Base-by-base conservation (phyloP, 2,329 filamentous ascomycete genomes). In the Fusarium globosum region DNA sequence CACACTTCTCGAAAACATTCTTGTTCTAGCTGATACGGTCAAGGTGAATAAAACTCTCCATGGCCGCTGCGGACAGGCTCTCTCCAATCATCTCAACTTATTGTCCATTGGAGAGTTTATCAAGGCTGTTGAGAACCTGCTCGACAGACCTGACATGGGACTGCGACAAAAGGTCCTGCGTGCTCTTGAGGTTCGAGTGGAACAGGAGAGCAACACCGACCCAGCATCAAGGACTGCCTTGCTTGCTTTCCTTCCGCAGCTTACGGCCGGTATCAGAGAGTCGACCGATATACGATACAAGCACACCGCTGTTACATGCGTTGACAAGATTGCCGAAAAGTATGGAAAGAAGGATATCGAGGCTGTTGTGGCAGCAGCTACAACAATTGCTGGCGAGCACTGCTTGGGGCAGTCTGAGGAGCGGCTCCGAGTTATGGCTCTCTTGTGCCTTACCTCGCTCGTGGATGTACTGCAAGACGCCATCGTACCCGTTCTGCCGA, bases 321-420 rank as follows among this genome's bases (percentile, higher is more conserved):
- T 98, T 49, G 95, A 98, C 83, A 94, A 94, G 81, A 97, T 99
- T 71, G 90, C 94, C 6, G 95, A 98, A 83, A 96, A 96, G 81
- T 98, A 97, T 80, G 97, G 96, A 75, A 97, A 96, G 86, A 97
- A 95, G 81, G 94, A 97, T 78, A 87, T 93, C 4, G 90, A 93
- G 74, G 91, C 91, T 49, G 93, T 97, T 49, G 87, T 93, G 33
- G 89, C 89, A 9, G 93, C 95, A 10, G 94, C 95, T 9, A 86
- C 91, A 67, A 92, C 92, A 4, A 92, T 99, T 76, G 91, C 93
- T 42, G 91, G 95, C 46, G 85, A 90, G 61, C 86, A 93, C 72
- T 96, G 94, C 72, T 88, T 98, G 55, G 93, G 93, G 42, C 92
- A 93, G 80, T 82, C 87, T 18, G 93, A 97, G 77, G 86, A 88